Evolutionary conservation across 257 asterid species (phyloP), one percentile per base, ranked within the genome.

Genomic region (Handroanthus guayacan): DNA sequence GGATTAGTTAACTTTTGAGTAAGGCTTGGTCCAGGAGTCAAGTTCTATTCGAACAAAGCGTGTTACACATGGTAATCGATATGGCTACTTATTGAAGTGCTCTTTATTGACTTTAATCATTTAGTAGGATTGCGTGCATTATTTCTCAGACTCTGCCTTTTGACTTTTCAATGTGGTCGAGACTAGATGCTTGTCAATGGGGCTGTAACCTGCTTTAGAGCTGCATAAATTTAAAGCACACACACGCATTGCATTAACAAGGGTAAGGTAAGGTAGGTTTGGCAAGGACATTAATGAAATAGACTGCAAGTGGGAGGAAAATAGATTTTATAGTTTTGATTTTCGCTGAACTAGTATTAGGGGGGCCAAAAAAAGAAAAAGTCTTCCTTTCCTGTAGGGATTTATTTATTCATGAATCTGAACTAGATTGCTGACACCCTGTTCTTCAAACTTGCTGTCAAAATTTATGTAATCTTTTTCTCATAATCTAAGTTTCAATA

Each of bases 51-150:
- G 20, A 9, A 7, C 11, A 51, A 9, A 14, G 34, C 2, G 14
- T 4, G n/a, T n/a, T 38, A 51, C 6, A 34, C 50, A 60, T 45
- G 20, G 3, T 34, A 13, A 55, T 39, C 43, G 37, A 56, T 25
- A n/a, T 43, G 10, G 17, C 50, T 36, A 44, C 58, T 31, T 31
- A 25, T 36, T 31, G 17, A n/a, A 44, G 37, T 6, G 9, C 31
- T 45, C n/a, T 17, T 20, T 57, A 67, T 56, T 54, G 39, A 78
- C 18, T 61, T 20, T n/a, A 71, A 64, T 74, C 43, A 51, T 45
- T 41, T 44, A 34, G 58, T 47, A 5, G 17, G 69, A 31, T 31
- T 67, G 47, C 13, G 5, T 34, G 65, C 12, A 61, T 12, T 37
- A 3, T 31, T 60, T 34, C 9, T 20, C 14, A 18, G 36, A 57